Conservation (phyloP, 2,329 filamentous ascomycete genomes). For the Monilinia vaccinii-corymbosi region DNA sequence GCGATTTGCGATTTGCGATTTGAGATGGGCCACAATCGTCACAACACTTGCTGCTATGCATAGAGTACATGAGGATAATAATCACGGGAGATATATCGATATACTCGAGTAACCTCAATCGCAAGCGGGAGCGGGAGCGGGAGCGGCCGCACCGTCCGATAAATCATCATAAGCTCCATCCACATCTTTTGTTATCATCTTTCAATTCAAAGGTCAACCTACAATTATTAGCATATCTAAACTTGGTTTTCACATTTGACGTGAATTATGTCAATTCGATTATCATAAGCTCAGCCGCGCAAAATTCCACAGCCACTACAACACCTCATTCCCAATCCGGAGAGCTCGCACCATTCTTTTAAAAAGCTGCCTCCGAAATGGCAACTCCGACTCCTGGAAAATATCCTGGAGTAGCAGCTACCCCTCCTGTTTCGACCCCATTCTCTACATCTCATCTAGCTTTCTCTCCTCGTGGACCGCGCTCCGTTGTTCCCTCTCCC, state of each 20-base stretch:
- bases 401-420: constrained; percentile 34
- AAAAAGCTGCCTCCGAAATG: constrained; percentile 16
- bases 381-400: constrained; percentile 29
- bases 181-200: neutral
- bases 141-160: neutral
- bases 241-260: neutral
- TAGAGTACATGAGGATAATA: neutral
- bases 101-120: no score
- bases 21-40: neutral
- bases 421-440: constrained; percentile 58
- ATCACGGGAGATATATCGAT: neutral
- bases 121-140: neutral
- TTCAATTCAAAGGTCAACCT: neutral
- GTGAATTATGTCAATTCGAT: neutral
- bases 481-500: constrained; percentile 47
- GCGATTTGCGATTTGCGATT: neutral
- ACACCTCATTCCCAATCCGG: neutral
- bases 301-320: neutral
- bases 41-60: neutral
- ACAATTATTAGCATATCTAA: neutral
- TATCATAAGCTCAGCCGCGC: neutral
- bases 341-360: neutral
- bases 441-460: constrained; percentile 48
- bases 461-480: constrained; percentile 43
- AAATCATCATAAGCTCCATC: neutral